These are phyloP conservation scores for Cystobasidiaceae sp. DNA, from an alignment of 1,284 basidiomycete species.

Conservation along the genomic window DNA sequence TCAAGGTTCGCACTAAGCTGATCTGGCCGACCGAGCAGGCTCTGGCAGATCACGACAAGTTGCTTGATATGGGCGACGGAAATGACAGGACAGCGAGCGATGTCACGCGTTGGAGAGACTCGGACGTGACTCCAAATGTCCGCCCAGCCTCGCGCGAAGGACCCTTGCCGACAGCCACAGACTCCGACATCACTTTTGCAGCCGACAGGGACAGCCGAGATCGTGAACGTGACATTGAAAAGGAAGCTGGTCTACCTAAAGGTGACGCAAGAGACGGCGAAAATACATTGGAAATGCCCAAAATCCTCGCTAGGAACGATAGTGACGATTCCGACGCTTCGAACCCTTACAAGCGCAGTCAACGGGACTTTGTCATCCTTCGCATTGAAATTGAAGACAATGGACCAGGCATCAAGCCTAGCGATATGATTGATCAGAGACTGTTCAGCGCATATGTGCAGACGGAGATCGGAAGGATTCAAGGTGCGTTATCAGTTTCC, in stretches of 20 bases:
- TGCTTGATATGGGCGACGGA: background rate
- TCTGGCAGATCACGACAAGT: background rate
- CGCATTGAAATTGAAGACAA: constrained; percentile 27
- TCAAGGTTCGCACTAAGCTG: constrained; percentile 24
- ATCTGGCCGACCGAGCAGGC: constrained; percentile 10
- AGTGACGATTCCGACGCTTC: constrained; percentile 3
- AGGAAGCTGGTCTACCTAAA: background rate
- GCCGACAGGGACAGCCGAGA: background rate
- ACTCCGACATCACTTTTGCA: background rate
- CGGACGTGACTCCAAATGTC: background rate
- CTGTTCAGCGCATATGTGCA: constrained; percentile 39
- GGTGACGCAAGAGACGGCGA: too few species aligned
- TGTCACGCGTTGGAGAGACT: background rate
- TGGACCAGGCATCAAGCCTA: constrained; percentile 24
- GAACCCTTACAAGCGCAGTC: background rate
- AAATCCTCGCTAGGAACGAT: background rate
- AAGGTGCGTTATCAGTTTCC: constrained; percentile 50
- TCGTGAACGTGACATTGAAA: constrained; percentile 10
- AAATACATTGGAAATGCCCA: background rate
- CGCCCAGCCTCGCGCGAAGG: background rate
- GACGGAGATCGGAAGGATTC: constrained; percentile 61
- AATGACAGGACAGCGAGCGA: background rate
- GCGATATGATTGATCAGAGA: constrained; percentile 19
- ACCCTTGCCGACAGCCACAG: background rate
- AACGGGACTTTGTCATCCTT: constrained; percentile 22